These are phyloP conservation scores for Dendrocalamus sinicus DNA, from an alignment of 176 grass and related monocot genomes.

Conservation along the genomic window DNA sequence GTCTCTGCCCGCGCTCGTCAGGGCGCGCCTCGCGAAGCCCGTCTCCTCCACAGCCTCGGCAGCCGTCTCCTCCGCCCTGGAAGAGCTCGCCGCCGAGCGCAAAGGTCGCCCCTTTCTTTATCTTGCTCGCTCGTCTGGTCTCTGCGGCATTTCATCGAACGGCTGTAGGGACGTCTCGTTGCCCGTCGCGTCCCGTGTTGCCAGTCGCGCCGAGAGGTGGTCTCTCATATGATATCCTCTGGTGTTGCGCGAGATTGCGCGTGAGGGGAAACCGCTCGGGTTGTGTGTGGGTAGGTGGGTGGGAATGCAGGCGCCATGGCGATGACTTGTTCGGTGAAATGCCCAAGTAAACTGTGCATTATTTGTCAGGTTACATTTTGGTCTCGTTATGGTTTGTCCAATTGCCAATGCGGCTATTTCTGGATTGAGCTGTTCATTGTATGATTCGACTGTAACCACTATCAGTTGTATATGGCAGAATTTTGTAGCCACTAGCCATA, in stretches of 20 bases:
- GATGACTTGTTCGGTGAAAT: constrained; percentile 56
- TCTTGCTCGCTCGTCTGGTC: background rate
- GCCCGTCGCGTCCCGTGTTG: background rate
- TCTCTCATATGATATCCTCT: background rate
- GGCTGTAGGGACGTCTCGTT: background rate
- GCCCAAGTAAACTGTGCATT: constrained; percentile 4
- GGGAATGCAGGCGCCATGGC: background rate
- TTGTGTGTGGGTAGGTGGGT: background rate
- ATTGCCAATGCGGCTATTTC: background rate
- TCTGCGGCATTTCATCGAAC: constrained; percentile 9
- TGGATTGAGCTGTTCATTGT: background rate
- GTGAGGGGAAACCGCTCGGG: background rate
- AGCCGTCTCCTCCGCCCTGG: constrained; percentile 46
- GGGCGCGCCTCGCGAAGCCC: constrained; percentile 55
- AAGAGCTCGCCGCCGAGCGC: constrained; percentile 74
- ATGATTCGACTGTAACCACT: background rate
- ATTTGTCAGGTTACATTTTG: background rate
- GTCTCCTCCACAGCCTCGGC: constrained; percentile 42
- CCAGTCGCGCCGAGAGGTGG: background rate
- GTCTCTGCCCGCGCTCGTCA: constrained; percentile 46
- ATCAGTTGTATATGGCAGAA: background rate
- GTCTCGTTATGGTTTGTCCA: background rate
- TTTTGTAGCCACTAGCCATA: background rate
- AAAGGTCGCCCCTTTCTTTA: constrained; percentile 58
- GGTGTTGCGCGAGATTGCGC: too few species aligned